phyloP scores from a whole-genome alignment of 257 asterid genomes.

The Rhazya stricta region DNA sequence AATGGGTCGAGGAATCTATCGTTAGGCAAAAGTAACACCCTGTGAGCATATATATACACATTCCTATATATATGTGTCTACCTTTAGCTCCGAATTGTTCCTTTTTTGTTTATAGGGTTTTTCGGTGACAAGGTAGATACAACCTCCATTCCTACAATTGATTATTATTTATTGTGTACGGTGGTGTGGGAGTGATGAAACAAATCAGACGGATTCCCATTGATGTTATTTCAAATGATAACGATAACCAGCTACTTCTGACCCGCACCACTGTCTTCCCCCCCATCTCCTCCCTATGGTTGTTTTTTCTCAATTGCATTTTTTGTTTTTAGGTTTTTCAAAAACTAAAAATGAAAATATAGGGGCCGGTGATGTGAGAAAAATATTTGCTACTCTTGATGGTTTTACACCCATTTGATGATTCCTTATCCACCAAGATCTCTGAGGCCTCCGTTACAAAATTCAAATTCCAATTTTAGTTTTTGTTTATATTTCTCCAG shows the following conservation, averaged over 20 bases:
- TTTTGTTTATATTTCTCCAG: no score
- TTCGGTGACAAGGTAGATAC: constrained; percentile 51
- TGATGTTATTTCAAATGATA: constrained; percentile 40
- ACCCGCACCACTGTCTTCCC: constrained; percentile 20
- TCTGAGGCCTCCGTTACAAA: constrained; percentile 53
- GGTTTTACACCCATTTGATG: constrained; percentile 38
- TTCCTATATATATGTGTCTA: constrained; percentile 30
- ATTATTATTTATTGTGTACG: no score
- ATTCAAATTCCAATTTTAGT: no score
- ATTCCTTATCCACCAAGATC: constrained; percentile 65
- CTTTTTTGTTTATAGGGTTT: constrained; percentile 7
- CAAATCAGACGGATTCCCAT: constrained; percentile 70
- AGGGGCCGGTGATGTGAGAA: constrained; percentile 42
- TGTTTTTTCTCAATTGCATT: neutral
- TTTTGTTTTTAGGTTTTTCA: no score
- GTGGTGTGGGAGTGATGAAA: constrained; percentile 45
- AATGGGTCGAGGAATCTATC: constrained; percentile 42
- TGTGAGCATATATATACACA: constrained; percentile 6
- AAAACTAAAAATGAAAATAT: neutral
- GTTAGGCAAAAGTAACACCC: constrained; percentile 36
- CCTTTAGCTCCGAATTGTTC: constrained; percentile 28
- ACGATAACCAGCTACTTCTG: constrained; percentile 63
- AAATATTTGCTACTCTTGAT: constrained; percentile 83
- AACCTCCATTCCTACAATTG: constrained; percentile 3
- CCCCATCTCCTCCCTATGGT: no score